These are phyloP conservation scores for Cryptosporidium xiaoi DNA, from an alignment of 169 alveolate genomes.

Conservation along the genomic window DNA sequence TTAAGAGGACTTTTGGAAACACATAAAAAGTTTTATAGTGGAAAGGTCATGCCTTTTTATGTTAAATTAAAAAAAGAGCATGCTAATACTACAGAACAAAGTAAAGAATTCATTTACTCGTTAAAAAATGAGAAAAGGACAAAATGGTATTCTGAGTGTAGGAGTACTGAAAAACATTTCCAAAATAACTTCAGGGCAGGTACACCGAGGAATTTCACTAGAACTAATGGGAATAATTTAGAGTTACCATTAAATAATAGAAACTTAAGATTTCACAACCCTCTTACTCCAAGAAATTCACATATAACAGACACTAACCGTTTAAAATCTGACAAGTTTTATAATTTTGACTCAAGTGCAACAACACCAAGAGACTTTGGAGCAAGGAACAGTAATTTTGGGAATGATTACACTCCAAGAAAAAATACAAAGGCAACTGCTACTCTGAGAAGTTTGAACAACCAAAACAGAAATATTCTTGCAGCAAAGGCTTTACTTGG, in stretches of 20 bases:
- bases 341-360: neutral
- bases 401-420: slow-evolving; percentile 43
- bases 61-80: slow-evolving; percentile 1
- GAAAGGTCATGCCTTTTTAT: slow-evolving; percentile 66
- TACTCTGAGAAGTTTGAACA: neutral
- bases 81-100: neutral
- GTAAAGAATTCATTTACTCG: slow-evolving; percentile 5
- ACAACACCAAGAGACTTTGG: neutral
- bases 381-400: neutral
- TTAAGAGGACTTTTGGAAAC: slow-evolving; percentile 63
- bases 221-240: neutral
- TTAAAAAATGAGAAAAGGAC: neutral
- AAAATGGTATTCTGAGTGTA: slow-evolving; percentile 3
- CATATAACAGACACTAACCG: neutral
- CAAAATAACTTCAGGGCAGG: neutral
- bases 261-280: neutral
- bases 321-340: neutral
- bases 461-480: slow-evolving; percentile 17
- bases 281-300: neutral
- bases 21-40: slow-evolving; percentile 23
- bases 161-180: neutral
- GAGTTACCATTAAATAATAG: slow-evolving; percentile 45
- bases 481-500: slow-evolving; percentile 73
- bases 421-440: neutral
- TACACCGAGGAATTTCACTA: slow-evolving; percentile 31